These are phyloP conservation scores for Blastobotrys attinorum DNA, from an alignment of 805 yeast species.

Conservation along the genomic window DNA sequence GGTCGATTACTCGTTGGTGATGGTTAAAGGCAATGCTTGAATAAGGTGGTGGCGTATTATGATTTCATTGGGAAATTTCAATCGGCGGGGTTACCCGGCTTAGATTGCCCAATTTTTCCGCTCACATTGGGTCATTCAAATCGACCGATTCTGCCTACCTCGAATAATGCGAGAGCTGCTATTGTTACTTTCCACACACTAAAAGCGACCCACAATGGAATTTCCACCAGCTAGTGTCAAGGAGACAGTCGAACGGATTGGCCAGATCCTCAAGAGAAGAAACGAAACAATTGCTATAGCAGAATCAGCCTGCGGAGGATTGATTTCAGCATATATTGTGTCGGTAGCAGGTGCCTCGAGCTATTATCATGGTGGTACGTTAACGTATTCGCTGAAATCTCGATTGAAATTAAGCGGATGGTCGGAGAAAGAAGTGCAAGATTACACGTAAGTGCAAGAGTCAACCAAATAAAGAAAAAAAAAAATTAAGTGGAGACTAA, in stretches of 20 bases:
- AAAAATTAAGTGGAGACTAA: too few relatives aligned
- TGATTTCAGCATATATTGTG: constrained; percentile 70
- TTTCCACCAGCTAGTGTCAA: constrained; percentile 58
- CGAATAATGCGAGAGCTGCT: too few relatives aligned
- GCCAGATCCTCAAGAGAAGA: constrained; percentile 43
- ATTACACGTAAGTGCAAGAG: constrained; percentile 39
- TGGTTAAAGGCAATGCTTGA: too few relatives aligned
- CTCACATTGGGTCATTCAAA: too few relatives aligned
- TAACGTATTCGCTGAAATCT: constrained; percentile 70
- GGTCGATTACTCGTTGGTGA: too few relatives aligned
- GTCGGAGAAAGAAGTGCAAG: constrained; percentile 58
- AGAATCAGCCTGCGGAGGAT: constrained; percentile 88
- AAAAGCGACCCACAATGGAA: constrained; percentile 2
- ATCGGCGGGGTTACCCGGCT: too few relatives aligned
- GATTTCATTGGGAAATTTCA: too few relatives aligned
- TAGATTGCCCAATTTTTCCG: too few relatives aligned
- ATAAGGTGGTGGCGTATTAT: too few relatives aligned
- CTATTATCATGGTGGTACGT: constrained; percentile 77
- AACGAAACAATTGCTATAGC: constrained; percentile 68
- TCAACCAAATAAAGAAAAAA: constrained; percentile 1
- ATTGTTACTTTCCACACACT: background rate
- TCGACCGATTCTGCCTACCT: too few relatives aligned
- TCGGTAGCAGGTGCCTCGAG: constrained; percentile 80
- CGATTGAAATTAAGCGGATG: constrained; percentile 72
- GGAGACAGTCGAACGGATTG: constrained; percentile 47